These are phyloP conservation scores for Quillaja saponaria DNA, from an alignment of 306 rosid genomes.

Conservation along the genomic window DNA sequence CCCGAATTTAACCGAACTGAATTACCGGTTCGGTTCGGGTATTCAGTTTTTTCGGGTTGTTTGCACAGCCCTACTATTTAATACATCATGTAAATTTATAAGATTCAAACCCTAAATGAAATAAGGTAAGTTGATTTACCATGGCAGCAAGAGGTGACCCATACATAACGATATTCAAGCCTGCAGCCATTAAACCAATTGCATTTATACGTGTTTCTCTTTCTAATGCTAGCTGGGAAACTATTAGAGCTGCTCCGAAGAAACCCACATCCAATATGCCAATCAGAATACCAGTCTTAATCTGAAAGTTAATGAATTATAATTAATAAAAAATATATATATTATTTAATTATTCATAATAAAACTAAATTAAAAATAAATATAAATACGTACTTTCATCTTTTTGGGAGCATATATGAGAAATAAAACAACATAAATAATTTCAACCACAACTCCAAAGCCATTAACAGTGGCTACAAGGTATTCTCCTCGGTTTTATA, in stretches of 20 bases:
- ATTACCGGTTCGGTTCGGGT: too few relatives aligned
- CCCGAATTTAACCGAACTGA: too few relatives aligned
- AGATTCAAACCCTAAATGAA: too few relatives aligned
- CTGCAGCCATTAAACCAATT: slow-evolving; percentile 33
- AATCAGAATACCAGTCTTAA: slow-evolving; percentile 28
- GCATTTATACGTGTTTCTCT: slow-evolving; percentile 31
- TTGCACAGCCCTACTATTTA: too few relatives aligned
- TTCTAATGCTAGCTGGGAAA: slow-evolving; percentile 22
- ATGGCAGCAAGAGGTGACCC: slow-evolving; percentile 44
- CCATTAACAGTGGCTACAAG: slow-evolving; percentile 47
- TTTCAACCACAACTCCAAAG: slow-evolving; percentile 40
- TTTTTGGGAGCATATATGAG: slow-evolving; percentile 32
- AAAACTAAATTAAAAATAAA: too few relatives aligned
- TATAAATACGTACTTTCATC: slow-evolving; percentile 29
- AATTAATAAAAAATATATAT: too few relatives aligned
- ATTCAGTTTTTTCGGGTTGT: too few relatives aligned
- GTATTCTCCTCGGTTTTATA: slow-evolving; percentile 42
- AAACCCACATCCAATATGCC: slow-evolving; percentile 38
- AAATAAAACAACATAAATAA: slow-evolving; percentile 35
- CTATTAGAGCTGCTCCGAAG: slow-evolving; percentile 25
- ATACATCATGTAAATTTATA: too few relatives aligned
- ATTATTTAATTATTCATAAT: background rate
- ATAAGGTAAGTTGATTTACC: slow-evolving; percentile 26
- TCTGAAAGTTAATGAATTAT: too few relatives aligned
- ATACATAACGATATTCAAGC: slow-evolving; percentile 37